Evolutionary conservation across 805 yeast genomes (phyloP), one percentile per base, ranked within the genome.

Genomic region (Starmera dryadoides): DNA sequence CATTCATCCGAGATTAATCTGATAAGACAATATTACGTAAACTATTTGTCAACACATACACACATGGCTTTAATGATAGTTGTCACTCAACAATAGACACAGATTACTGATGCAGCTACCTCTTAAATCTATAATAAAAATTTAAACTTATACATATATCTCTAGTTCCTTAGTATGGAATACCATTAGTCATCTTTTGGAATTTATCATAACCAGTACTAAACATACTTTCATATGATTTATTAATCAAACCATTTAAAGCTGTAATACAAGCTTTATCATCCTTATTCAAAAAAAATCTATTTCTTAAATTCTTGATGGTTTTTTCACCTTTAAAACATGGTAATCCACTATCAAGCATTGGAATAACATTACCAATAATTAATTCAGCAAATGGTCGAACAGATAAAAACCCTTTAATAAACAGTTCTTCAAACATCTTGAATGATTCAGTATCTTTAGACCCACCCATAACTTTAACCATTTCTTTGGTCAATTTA

Each of bases 151-250:
- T 4, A 23, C 26, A 23, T 23, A 9, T n/a, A 23, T 23, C 28
- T 25, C 14, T 10, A 25, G n/a, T n/a, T n/a, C n/a, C n/a, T 44
- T 52, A 89, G 55, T 89, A 91, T 15, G 98, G 98, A 59, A 93
- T 93, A 42, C 99, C 99, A 54, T 93, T 93, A 29, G 98, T 93
- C 48, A 93, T 60, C 53, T 95, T 72, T 64, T 93, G 99, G 78
- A 93, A 93, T 65, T 89, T 97, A 58, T 93, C 99, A 61, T 93
- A 93, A 17, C 96, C 98, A 56, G 81, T 85, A 28, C 98, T 93
- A 55, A 82, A 87, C 52, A 78, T 65, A 62, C 95, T 84, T 60
- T 91, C 98, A 60, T 79, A 83, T 42, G 94, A 80, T 64, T 81
- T 84, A 47, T 69, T 71, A 45, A 93, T 81, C 63, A 93, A 72